A percentile compares a stretch with the other conserved stretches of the same genome.
These are phyloP conservation scores for Phlegmacium glaucopus DNA, from an alignment of 768 basidiomycete genomes.

Conservation along the genomic window DNA sequence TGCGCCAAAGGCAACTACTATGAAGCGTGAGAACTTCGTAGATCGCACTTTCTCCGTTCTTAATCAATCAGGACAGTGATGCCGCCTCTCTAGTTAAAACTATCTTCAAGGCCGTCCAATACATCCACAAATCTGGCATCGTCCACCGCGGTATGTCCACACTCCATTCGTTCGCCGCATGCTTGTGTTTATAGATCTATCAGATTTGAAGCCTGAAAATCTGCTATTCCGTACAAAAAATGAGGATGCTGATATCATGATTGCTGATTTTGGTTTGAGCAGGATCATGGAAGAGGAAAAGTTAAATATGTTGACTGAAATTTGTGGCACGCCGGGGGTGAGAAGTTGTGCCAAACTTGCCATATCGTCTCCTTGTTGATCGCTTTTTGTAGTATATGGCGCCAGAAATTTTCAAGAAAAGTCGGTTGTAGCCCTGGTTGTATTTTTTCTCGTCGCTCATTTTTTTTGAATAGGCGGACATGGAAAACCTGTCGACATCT, in stretches of 20 bases:
- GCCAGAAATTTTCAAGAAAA: constrained; percentile 93
- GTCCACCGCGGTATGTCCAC: constrained; percentile 74
- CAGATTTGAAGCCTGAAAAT: constrained; percentile 97
- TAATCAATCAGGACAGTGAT: constrained; percentile 49
- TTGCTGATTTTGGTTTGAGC: constrained; percentile 94
- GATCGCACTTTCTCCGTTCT: constrained; percentile 2
- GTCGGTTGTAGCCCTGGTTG: constrained; percentile 36
- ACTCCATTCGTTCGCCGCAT: background rate
- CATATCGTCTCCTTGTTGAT: constrained; percentile 7
- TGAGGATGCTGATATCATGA: constrained; percentile 93
- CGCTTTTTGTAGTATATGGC: constrained; percentile 73
- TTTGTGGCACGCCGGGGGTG: constrained; percentile 91
- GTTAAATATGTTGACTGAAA: constrained; percentile 84
- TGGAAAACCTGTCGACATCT: constrained; percentile 90
- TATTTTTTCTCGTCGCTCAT: background rate
- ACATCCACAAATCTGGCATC: constrained; percentile 89
- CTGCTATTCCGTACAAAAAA: constrained; percentile 86
- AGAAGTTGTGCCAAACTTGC: constrained; percentile 15
- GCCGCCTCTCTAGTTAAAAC: constrained; percentile 86
- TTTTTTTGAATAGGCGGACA: constrained; percentile 64
- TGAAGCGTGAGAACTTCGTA: constrained; percentile 61
- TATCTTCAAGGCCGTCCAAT: constrained; percentile 82
- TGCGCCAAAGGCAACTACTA: constrained; percentile 97
- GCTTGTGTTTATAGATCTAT: background rate
- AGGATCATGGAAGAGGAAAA: constrained; percentile 91